phyloP scores from a whole-genome alignment of 2,329 filamentous ascomycete species.

The Pseudogymnoascus sp. region DNA sequence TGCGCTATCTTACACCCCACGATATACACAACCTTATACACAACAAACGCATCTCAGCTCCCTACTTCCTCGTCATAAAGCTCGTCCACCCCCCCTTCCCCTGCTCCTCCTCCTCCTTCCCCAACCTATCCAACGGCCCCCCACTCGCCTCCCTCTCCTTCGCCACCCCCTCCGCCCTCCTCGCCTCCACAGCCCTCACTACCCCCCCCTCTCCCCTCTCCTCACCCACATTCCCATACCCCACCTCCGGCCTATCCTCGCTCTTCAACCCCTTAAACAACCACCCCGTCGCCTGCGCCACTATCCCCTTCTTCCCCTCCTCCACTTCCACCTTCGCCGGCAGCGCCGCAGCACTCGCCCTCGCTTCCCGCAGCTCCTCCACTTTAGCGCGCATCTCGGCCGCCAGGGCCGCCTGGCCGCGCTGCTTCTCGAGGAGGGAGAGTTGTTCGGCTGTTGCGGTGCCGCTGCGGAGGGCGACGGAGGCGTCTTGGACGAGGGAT shows the following conservation, averaged over 20 bases:
- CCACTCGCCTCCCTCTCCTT: constrained; percentile 25
- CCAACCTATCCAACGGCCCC: constrained; percentile 25
- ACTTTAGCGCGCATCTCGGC: not conserved
- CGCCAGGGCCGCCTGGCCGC: constrained; percentile 47
- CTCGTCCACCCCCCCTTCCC: constrained; percentile 23
- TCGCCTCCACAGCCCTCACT: not conserved
- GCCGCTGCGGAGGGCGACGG: constrained; percentile 35
- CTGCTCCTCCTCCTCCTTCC: constrained; percentile 16
- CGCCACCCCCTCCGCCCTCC: constrained; percentile 12
- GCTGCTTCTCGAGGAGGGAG: constrained; percentile 48
- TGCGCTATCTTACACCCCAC: not conserved
- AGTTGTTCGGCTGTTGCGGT: constrained; percentile 43
- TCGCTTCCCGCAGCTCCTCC: not conserved
- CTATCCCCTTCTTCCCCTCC: constrained; percentile 26
- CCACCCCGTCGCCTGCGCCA: constrained; percentile 24
- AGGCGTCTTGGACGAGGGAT: constrained; percentile 39
- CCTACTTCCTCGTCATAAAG: constrained; percentile 18
- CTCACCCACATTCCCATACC: constrained; percentile 23
- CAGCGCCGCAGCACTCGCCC: constrained; percentile 15
- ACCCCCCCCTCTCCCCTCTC: constrained; percentile 4
- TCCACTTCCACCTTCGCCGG: constrained; percentile 17
- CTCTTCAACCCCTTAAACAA: constrained; percentile 30
- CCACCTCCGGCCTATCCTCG: constrained; percentile 23
- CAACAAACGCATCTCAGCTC: not conserved
- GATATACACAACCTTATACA: not conserved